Conservation (phyloP, 768 basidiomycete genomes). For the Candolleomyces aberdarensis region DNA sequence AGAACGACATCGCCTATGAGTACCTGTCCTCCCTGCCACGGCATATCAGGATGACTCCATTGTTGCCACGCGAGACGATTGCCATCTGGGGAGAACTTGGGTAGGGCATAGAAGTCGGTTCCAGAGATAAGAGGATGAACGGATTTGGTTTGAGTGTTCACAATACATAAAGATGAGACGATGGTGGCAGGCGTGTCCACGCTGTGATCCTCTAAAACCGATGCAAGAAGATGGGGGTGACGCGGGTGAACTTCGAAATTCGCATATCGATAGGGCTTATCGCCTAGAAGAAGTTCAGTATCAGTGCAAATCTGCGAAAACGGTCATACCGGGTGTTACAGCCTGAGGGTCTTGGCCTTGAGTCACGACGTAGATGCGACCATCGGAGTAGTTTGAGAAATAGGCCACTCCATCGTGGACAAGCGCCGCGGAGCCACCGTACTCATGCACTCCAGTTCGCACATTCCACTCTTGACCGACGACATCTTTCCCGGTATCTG, state of each 20-base stretch:
- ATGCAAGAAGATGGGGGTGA: slow-evolving; percentile 50
- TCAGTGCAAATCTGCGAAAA: slow-evolving; percentile 1
- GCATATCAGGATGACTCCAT: slow-evolving; percentile 58
- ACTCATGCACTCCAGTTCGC: slow-evolving; percentile 63
- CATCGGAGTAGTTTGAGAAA: slow-evolving; percentile 57
- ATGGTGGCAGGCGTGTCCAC: slow-evolving; percentile 46
- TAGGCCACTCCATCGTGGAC: slow-evolving; percentile 48
- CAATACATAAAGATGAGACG: slow-evolving; percentile 53
- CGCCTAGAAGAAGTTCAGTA: slow-evolving; percentile 29
- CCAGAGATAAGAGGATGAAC: slow-evolving; percentile 48
- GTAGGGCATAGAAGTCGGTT: slow-evolving; percentile 72
- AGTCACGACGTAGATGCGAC: slow-evolving; percentile 45
- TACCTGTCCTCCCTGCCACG: slow-evolving; percentile 66
- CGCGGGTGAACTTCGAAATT: slow-evolving; percentile 58
- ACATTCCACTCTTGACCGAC: slow-evolving; percentile 57
- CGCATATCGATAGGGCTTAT: slow-evolving; percentile 56
- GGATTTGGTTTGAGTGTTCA: slow-evolving; percentile 45
- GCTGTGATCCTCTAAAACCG: slow-evolving; percentile 73
- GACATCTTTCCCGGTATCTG: slow-evolving; percentile 45
- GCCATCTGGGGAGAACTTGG: slow-evolving; percentile 60
- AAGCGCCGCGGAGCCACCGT: slow-evolving; percentile 63
- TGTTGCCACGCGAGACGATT: slow-evolving; percentile 56
- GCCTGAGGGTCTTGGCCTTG: slow-evolving; percentile 46
- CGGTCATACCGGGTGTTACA: slow-evolving; percentile 59
- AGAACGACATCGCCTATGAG: slow-evolving; percentile 46